phyloP scores from a whole-genome alignment of 129 eudicot genomes.

The Mikania micrantha region DNA sequence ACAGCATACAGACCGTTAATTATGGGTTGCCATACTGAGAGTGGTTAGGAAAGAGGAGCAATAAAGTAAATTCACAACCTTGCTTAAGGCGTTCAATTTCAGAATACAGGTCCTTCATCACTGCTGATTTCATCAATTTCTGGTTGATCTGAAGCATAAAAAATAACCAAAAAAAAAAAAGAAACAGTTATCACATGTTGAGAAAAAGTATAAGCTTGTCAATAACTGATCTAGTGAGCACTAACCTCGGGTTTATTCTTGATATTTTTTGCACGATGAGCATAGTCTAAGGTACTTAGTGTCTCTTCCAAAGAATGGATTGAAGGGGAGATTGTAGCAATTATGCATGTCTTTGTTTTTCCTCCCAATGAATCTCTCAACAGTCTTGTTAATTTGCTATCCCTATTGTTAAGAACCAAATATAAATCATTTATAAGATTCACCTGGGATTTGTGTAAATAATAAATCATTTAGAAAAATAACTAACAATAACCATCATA shows the following conservation, averaged over 20 bases:
- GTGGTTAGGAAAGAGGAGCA: not conserved
- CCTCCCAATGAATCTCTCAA: slow-evolving; percentile 99
- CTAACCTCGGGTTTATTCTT: slow-evolving; percentile 97
- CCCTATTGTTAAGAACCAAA: slow-evolving; percentile 37
- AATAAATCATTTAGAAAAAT: not conserved
- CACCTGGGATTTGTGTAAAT: not conserved
- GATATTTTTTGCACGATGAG: slow-evolving; percentile 94
- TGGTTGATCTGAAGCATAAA: slow-evolving; percentile 68
- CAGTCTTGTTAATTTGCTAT: slow-evolving; percentile 89
- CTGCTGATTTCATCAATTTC: slow-evolving; percentile 91
- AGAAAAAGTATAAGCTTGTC: not conserved
- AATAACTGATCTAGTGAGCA: slow-evolving; percentile 5
- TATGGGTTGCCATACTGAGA: not conserved
- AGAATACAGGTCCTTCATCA: slow-evolving; percentile 85
- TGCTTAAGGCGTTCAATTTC: slow-evolving; percentile 95
- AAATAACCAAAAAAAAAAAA: not conserved
- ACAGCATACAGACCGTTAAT: not conserved
- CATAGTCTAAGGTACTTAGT: slow-evolving; percentile 92
- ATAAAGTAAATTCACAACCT: slow-evolving; percentile 40
- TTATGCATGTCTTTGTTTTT: slow-evolving; percentile 94
- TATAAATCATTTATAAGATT: not conserved
- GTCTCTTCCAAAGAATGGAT: slow-evolving; percentile 87
- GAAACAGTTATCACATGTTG: not conserved
- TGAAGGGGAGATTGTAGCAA: slow-evolving; percentile 95
- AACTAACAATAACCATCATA: not conserved